phyloP scores from a whole-genome alignment of 257 asterid genomes.

The Rehmannia glutinosa region DNA sequence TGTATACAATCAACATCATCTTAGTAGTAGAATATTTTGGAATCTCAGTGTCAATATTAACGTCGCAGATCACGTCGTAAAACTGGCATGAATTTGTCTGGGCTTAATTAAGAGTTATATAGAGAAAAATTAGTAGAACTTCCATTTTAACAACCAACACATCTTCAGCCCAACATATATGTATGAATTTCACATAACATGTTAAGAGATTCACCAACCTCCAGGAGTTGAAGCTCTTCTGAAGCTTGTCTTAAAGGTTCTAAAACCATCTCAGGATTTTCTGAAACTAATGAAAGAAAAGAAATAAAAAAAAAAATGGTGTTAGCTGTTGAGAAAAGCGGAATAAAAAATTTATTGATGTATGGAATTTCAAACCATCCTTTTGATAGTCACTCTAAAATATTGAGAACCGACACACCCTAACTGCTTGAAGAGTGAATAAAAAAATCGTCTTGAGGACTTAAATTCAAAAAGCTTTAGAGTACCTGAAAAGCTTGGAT shows the following conservation, averaged over 20 bases:
- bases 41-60: neutral
- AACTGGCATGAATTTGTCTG: too few species aligned
- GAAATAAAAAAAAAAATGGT: neutral
- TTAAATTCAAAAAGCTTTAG: neutral
- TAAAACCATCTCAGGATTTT: conserved; percentile 61
- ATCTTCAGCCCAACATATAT: neutral
- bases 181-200: neutral
- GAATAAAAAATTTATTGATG: neutral
- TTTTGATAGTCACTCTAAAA: neutral
- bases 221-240: conserved; percentile 73
- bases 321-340: neutral
- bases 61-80: too few species aligned
- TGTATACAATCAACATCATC: conserved; percentile 25
- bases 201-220: conserved; percentile 49
- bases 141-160: neutral
- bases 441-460: neutral
- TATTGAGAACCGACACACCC: neutral
- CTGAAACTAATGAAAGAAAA: conserved; percentile 47
- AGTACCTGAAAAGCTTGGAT: conserved; percentile 75
- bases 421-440: neutral
- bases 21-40: neutral
- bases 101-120: too few species aligned
- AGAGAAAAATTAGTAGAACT: too few species aligned
- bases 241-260: conserved; percentile 86
- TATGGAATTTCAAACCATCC: neutral